Base-by-base conservation (phyloP, 495 filamentous ascomycete species). In the Margaritispora aquatica region DNA sequence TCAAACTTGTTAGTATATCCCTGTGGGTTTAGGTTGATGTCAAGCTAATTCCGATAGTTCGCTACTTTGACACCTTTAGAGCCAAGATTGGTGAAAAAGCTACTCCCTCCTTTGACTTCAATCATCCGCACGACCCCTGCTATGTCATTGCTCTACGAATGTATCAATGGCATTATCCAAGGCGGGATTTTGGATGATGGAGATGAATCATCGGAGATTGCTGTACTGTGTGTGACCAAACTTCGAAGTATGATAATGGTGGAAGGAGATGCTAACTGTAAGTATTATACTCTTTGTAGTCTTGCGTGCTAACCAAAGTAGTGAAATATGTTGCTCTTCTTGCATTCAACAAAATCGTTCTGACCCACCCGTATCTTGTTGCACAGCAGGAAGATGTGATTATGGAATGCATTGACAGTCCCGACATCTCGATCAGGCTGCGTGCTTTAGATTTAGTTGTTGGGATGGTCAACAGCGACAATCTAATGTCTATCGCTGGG, bases 291-390 rank as follows among this genome's bases (percentile, higher is more conserved):
- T 10, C 24, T 20, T 23, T 31, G 22, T 29, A 46, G 22, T 68
- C 22, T 1, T 34, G 8, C 2, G 10, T 50, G 31, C 59, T 36
- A 49, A 23, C 41, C 3, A 9, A 5, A 34, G 22, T 62, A 96
- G 90, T 98, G 50, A 96, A 94, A 85, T 98, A 97, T 69, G 95
- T 98, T 53, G 94, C 95, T 5, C 78, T 98, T 27, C 80, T 98
- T 34, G 94, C 95, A 17, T 93, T 97, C 74, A 92, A 93, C 54
- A 88, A 88, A 65, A 96, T 98, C 63, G 92, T 96, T n/a, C 67
- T 77, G 9, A 90, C 91, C 4, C 91, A 98, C 67, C 86, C 94
- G 0, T 82, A 85, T 65, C 80, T 98, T 44, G 92, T 98, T 31
- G 84, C 88, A 1, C 77, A 89, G 69, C 94, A 98, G 65, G 90